A percentile compares a stretch with the other conserved stretches of the same genome.
These are phyloP conservation scores for Sugiyamaella floridensis DNA, from an alignment of 805 yeast genomes.

Conservation along the genomic window DNA sequence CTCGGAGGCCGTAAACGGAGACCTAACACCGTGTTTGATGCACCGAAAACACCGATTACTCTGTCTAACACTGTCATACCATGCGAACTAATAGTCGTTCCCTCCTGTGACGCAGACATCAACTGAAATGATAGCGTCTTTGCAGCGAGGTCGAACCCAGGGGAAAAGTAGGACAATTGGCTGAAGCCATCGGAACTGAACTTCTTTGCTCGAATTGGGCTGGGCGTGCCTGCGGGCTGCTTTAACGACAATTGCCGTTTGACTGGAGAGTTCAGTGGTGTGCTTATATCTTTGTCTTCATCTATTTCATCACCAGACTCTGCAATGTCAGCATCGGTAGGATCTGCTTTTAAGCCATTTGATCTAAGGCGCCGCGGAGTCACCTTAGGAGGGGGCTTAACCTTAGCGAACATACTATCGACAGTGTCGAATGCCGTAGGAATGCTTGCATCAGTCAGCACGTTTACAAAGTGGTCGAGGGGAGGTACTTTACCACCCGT, in stretches of 20 bases:
- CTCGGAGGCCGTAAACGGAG: slow-evolving; percentile 18
- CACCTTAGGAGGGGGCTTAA: too few species aligned
- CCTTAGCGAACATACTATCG: slow-evolving; percentile 9
- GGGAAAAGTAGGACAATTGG: slow-evolving; percentile 5
- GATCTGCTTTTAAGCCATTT: too few species aligned
- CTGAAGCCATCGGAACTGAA: not conserved
- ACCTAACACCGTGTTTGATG: slow-evolving; percentile 1
- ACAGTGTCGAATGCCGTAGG: slow-evolving; percentile 18
- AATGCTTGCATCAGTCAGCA: not conserved
- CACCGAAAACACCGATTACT: not conserved
- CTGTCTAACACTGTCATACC: slow-evolving; percentile 5
- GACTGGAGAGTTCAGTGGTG: too few species aligned
- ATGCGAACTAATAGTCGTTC: slow-evolving; percentile 10
- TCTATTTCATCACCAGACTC: too few species aligned
- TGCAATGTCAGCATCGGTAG: too few species aligned
- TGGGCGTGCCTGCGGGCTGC: not conserved
- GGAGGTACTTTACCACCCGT: not conserved
- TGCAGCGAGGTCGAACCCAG: not conserved
- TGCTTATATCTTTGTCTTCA: too few species aligned
- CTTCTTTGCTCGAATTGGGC: not conserved
- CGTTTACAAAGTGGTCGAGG: not conserved
- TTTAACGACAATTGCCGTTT: not conserved
- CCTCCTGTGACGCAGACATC: slow-evolving; percentile 1
- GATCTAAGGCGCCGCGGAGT: too few species aligned
- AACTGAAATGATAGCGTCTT: not conserved